phyloP scores from a whole-genome alignment of 1,284 basidiomycete species.

The Cutaneotrichosporon cyanovorans region DNA sequence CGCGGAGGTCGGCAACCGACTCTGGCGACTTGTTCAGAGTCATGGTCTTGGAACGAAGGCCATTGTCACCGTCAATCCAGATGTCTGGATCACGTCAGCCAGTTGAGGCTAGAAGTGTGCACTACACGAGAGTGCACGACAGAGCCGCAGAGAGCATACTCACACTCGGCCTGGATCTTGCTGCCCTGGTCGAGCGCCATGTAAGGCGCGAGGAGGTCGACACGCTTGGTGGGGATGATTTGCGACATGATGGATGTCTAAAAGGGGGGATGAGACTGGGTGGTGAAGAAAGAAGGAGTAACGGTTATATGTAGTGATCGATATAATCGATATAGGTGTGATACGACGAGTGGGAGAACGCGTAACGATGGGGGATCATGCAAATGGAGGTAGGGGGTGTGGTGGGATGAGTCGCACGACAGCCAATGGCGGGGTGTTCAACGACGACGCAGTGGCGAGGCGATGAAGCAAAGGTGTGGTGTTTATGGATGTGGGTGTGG shows the following conservation, averaged over 20 bases:
- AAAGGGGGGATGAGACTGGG: background rate
- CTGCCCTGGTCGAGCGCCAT: slow-evolving; percentile 77
- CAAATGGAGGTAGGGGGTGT: background rate
- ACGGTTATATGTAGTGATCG: background rate
- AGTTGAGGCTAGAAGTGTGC: background rate
- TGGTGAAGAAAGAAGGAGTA: background rate
- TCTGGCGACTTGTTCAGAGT: slow-evolving; percentile 39
- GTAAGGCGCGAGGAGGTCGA: slow-evolving; percentile 78
- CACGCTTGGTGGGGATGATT: slow-evolving; percentile 54
- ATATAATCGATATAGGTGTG: background rate
- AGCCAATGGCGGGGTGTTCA: too few relatives aligned
- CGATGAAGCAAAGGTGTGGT: too few relatives aligned
- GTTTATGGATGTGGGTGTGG: too few relatives aligned
- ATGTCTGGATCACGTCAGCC: slow-evolving; percentile 57
- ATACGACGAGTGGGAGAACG: background rate
- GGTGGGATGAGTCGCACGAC: too few relatives aligned
- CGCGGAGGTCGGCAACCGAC: slow-evolving; percentile 52
- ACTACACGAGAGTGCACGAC: background rate
- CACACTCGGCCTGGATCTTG: slow-evolving; percentile 88
- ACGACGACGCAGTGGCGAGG: too few relatives aligned
- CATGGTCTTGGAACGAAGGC: slow-evolving; percentile 88
- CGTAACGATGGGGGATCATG: background rate
- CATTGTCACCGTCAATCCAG: slow-evolving; percentile 89
- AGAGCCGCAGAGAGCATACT: slow-evolving; percentile 34
- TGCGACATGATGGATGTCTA: slow-evolving; percentile 36